Evolutionary conservation across 495 filamentous ascomycete genomes (phyloP).

Genomic region (Penicillium bovifimosum): DNA sequence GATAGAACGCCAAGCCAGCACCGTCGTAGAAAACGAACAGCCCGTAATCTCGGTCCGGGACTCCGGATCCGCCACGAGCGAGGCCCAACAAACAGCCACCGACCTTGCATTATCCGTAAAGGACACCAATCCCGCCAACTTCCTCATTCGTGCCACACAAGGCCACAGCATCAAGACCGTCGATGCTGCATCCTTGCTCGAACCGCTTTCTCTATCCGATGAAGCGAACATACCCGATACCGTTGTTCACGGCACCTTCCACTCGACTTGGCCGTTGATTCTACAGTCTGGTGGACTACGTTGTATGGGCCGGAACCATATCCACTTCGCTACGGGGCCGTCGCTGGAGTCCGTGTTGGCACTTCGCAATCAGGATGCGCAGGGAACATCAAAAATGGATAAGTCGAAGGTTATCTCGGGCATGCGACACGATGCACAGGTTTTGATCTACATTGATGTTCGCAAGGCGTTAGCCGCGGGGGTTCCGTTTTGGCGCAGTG

Average conservation of each 20-base stretch:
- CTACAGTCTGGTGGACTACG: slow-evolving; percentile 66
- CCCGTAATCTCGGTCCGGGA: slow-evolving; percentile 7
- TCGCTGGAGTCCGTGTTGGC: slow-evolving; percentile 37
- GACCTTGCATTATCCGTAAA: slow-evolving; percentile 26
- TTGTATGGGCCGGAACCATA: slow-evolving; percentile 75
- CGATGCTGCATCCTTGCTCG: slow-evolving; percentile 61
- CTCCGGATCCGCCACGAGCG: slow-evolving; percentile 13
- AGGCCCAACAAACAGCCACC: slow-evolving; percentile 25
- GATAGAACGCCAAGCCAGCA: slow-evolving; percentile 9
- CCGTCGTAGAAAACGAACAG: slow-evolving; percentile 5
- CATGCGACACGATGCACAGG: slow-evolving; percentile 72
- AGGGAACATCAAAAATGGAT: slow-evolving; percentile 6
- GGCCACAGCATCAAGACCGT: slow-evolving; percentile 67
- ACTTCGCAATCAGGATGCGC: slow-evolving; percentile 13
- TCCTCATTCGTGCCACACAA: slow-evolving; percentile 90
- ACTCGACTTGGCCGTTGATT: slow-evolving; percentile 68
- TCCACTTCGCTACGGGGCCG: slow-evolving; percentile 76
- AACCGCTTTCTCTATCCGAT: slow-evolving; percentile 50
- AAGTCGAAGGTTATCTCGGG: slow-evolving; percentile 63
- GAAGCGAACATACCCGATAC: slow-evolving; percentile 49
- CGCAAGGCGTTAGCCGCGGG: slow-evolving; percentile 54
- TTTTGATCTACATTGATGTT: slow-evolving; percentile 78
- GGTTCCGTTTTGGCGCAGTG: slow-evolving; percentile 78
- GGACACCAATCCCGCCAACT: slow-evolving; percentile 54
- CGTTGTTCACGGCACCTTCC: slow-evolving; percentile 85